Conservation (phyloP, 2,329 filamentous ascomycete species). For the Colletotrichum melonis region DNA sequence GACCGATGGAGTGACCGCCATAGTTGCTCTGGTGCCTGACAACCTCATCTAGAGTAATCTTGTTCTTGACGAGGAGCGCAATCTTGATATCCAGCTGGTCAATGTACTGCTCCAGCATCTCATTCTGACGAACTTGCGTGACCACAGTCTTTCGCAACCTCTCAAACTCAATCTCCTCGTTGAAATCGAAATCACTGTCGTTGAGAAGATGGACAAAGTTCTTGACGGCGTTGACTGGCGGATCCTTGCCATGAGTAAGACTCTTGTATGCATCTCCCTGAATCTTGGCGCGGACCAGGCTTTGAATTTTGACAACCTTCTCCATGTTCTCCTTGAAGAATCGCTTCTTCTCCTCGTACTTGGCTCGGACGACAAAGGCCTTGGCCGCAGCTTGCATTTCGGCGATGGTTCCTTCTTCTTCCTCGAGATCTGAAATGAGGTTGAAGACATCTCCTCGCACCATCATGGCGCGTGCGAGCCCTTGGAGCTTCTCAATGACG, state of each 20-base stretch:
- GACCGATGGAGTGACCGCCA: slow-evolving; percentile 85
- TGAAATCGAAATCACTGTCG: slow-evolving; percentile 98
- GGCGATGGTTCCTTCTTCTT: slow-evolving; percentile 81
- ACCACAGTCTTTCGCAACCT: slow-evolving; percentile 94
- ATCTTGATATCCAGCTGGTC: slow-evolving; percentile 99
- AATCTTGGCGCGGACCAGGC: slow-evolving; percentile 92
- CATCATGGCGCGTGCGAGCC: slow-evolving; percentile 81
- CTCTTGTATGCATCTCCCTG: slow-evolving; percentile 99
- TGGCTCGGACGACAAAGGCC: slow-evolving; percentile 77
- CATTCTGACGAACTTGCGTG: slow-evolving; percentile 96
- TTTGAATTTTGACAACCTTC: slow-evolving; percentile 98
- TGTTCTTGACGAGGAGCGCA: slow-evolving; percentile 97
- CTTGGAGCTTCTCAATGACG: slow-evolving; percentile 78
- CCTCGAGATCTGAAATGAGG: slow-evolving; percentile 81
- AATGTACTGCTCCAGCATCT: slow-evolving; percentile 97
- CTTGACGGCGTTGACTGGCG: slow-evolving; percentile 95
- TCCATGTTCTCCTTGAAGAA: slow-evolving; percentile 98
- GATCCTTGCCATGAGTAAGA: slow-evolving; percentile 94
- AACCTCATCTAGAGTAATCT: slow-evolving; percentile 98
- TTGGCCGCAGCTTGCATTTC: slow-evolving; percentile 81
- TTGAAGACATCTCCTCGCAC: slow-evolving; percentile 79
- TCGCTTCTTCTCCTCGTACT: slow-evolving; percentile 85
- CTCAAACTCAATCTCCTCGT: slow-evolving; percentile 98
- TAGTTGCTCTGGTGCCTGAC: slow-evolving; percentile 97
- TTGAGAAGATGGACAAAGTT: slow-evolving; percentile 98